Percentiles rank a stretch among this genome's conserved stretches.
Conservation (phyloP, 306 rosid species). For the Corylus avellana region DNA sequence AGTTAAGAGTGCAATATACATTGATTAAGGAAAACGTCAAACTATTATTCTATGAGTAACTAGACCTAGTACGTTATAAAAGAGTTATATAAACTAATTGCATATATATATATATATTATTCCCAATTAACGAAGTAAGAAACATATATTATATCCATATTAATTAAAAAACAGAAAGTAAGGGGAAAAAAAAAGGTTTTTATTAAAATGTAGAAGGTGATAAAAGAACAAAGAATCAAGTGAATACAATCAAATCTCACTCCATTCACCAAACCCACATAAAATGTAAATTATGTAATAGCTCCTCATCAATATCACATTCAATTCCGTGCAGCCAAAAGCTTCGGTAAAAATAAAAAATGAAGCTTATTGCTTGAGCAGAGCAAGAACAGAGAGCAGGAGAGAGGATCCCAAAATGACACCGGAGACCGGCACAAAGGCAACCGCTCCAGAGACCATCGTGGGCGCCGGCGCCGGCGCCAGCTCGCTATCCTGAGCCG, state of each 20-base stretch:
- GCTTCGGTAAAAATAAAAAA: neutral
- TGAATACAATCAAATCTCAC: slow-evolving; percentile 6
- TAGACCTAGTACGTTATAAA: too few relatives aligned
- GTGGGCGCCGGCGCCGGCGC: slow-evolving; percentile 26
- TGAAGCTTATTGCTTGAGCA: slow-evolving; percentile 22
- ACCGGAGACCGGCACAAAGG: slow-evolving; percentile 23
- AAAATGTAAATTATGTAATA: neutral
- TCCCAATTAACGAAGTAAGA: too few relatives aligned
- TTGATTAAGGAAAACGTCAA: too few relatives aligned
- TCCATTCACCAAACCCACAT: neutral
- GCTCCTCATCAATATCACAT: neutral
- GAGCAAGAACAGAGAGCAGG: slow-evolving; percentile 11
- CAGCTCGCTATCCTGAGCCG: slow-evolving; percentile 16
- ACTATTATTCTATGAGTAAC: too few relatives aligned
- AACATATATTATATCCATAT: too few relatives aligned
- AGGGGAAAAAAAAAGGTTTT: neutral
- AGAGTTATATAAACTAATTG: too few relatives aligned
- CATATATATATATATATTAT: too few relatives aligned
- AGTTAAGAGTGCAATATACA: too few relatives aligned
- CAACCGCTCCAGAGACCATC: slow-evolving; percentile 17
- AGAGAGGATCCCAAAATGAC: slow-evolving; percentile 25
- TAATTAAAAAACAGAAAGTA: too few relatives aligned
- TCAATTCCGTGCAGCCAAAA: neutral
- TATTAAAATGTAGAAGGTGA: neutral
- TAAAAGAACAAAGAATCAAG: neutral